Base-by-base conservation (phyloP, 257 asterid genomes). In the Mitragyna speciosa region DNA sequence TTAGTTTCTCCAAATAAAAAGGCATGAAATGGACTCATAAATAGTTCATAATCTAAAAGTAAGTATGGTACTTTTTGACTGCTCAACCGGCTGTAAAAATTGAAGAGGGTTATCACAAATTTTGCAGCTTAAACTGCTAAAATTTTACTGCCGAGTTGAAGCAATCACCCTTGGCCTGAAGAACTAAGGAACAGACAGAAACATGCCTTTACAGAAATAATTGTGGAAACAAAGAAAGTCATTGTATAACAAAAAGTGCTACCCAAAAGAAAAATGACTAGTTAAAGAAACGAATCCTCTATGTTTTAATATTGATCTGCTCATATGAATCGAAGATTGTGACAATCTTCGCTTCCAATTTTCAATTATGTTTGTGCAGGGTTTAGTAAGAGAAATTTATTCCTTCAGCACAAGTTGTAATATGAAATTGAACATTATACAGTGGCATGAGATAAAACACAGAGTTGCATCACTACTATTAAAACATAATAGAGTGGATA, bases 261-360 rank as follows among this genome's bases (percentile, higher is more conserved):
- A 36, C 39, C 39, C 3, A 4, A 39, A 11, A 9, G 11, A 63
- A 19, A 56, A 31, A 12, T n/a, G 2, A 28, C 10, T 7, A 45
- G 7, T 33, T 19, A 11, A 28, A 12, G 39, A 47, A 52, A 24
- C 30, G 36, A 78, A 78, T 67, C 80, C 24, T 64, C 49, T 15
- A 39, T 2, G 8, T 26, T 16, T 36, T 52, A 56, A 26, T 49
- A 54, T 39, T 78, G 69, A 78, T 39, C n/a, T 54, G 65, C 16
- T 70, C 68, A 54, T 49, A 30, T 49, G 63, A 72, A 48, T 12
- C 11, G 76, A 28, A 63, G 83, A 73, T 72, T 73, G 66, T 2
- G 74, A 64, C 74, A 33, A 79, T 72, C 78, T 64, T 79, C 20
- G 8, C 39, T 43, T 20, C 49, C 33, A 72, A 72, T 43, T 70